Conservation (phyloP, 495 filamentous ascomycete species). For the Trypethelium eluteriae region DNA sequence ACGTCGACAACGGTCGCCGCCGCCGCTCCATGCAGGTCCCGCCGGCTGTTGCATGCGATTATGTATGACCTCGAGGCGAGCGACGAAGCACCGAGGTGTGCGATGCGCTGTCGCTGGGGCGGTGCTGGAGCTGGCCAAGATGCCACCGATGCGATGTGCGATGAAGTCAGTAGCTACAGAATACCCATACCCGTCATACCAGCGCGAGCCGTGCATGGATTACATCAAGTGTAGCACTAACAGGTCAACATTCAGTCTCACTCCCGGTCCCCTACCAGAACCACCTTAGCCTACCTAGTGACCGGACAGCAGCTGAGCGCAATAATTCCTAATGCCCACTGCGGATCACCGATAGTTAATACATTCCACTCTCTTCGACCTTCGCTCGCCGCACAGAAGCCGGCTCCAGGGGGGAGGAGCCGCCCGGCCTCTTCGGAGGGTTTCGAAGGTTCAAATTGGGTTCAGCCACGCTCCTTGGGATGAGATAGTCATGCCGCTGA, state of each 20-base stretch:
- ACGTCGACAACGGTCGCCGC: background rate
- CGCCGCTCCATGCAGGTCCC: background rate
- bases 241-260: background rate
- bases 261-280: background rate
- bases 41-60: background rate
- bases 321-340: too few relatives aligned
- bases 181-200: background rate
- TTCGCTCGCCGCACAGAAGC: background rate
- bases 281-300: background rate
- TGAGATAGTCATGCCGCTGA: background rate
- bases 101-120: too few relatives aligned
- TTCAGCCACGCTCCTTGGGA: background rate
- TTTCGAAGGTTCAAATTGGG: background rate
- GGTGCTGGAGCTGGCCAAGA: too few relatives aligned
- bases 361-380: background rate
- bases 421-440: background rate
- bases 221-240: constrained; percentile 11
- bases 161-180: background rate
- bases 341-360: background rate
- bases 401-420: background rate
- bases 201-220: background rate
- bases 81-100: too few relatives aligned
- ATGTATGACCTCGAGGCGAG: too few relatives aligned
- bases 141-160: background rate
- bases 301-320: too few relatives aligned